Evolutionary conservation across 176 grass and related monocot species (phyloP), one percentile per base, ranked within the genome.

Genomic region (Oryza punctata): DNA sequence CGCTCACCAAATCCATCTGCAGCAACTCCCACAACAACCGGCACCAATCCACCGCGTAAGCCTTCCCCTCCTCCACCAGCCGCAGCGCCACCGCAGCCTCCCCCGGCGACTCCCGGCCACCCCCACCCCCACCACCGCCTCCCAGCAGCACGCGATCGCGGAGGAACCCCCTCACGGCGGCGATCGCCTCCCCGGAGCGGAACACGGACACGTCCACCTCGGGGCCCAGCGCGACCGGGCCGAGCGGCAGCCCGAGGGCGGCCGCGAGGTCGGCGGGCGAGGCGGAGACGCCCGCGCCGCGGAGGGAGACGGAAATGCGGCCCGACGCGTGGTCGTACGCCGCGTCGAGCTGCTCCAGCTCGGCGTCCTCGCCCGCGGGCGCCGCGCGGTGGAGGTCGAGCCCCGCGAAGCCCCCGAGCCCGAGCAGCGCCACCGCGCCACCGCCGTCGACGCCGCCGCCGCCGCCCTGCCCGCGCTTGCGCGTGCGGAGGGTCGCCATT

Each of bases 31-130:
- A 89, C 14, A 89, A 43, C 71, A 89, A 21, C 8, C 8, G 6
- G 18, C 28, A 82, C 82, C 87, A 89, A 57, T 76, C 76, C 69
- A 89, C 82, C n/a, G 15, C 28, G 49, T 81, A 27, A 29, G 82
- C 69, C 76, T 45, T 85, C 63, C 87, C 87, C 23, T 37, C 38
- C 47, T 70, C 82, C 49, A 89, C 87, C 76, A 85, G 72, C 70
- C 49, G 76, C 70, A 79, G 7, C n/a, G 70, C 87, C 37, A 23
- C 28, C 6, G 70, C 63, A 27, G 44, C 76, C 63, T 89, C 87
- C 21, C n/a, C 70, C 21, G 21, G 32, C 35, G 19, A 49, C 6
- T 12, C 7, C 5, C 1, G 47, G 1, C n/a, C 27, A 33, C 23
- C 70, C 49, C 2, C 37, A 32, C n/a, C 70, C 38, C 3, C 38